These are phyloP conservation scores for Colletotrichum aenigma DNA, from an alignment of 2,329 filamentous ascomycete genomes.

Conservation along the genomic window DNA sequence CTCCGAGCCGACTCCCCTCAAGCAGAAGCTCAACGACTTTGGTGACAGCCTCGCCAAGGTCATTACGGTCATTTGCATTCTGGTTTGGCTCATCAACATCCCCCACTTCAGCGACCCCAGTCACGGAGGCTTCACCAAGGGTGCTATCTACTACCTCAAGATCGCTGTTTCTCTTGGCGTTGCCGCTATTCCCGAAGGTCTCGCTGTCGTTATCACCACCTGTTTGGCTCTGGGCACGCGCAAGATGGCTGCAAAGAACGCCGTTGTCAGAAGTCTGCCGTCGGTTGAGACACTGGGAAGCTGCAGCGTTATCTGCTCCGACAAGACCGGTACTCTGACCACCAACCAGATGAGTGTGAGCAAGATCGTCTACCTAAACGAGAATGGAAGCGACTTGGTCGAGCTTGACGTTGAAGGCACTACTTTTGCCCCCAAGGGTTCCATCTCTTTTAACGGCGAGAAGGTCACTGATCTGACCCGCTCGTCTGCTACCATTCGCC, in stretches of 20 bases:
- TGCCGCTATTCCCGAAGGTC: conserved; percentile 94
- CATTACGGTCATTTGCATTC: conserved; percentile 93
- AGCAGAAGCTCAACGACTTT: conserved; percentile 99
- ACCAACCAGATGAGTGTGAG: conserved; percentile 99
- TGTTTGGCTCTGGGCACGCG: conserved; percentile 94
- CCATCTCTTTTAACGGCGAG: conserved; percentile 72
- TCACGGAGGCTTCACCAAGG: conserved; percentile 93
- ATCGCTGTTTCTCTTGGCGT: conserved; percentile 98
- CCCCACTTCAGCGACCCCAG: conserved; percentile 94
- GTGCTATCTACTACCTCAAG: conserved; percentile 99
- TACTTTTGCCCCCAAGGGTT: conserved; percentile 85
- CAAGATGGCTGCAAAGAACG: conserved; percentile 99
- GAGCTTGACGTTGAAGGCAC: conserved; percentile 92
- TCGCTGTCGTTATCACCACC: conserved; percentile 98
- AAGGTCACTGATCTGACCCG: conserved; percentile 70
- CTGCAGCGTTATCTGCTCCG: conserved; percentile 99
- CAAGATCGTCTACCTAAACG: conserved; percentile 84
- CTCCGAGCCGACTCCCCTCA: conserved; percentile 93
- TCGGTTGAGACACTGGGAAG: conserved; percentile 98
- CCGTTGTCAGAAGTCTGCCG: conserved; percentile 92
- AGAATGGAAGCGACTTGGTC: conserved; percentile 74
- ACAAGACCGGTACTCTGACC: conserved; percentile 97
- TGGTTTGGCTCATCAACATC: conserved; percentile 99
- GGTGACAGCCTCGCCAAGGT: conserved; percentile 96
- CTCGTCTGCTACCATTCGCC: conserved; percentile 76